Evolutionary conservation across 2,329 filamentous ascomycete species (phyloP).

Genomic region (Talaromyces sp.): DNA sequence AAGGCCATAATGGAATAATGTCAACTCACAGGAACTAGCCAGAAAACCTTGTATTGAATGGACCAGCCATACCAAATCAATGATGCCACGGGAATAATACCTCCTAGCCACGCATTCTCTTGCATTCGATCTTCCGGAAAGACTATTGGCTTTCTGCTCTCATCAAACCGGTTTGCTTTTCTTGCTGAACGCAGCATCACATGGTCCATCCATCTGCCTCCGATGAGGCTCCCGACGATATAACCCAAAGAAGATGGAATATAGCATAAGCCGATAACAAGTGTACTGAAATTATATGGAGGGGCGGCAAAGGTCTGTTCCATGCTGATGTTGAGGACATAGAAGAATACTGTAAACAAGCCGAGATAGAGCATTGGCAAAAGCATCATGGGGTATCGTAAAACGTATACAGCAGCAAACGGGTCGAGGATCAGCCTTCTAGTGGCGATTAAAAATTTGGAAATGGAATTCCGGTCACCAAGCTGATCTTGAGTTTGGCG

Average conservation of each 20-base stretch:
- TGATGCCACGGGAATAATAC: background rate
- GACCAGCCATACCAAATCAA: conserved; percentile 10
- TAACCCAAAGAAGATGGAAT: conserved; percentile 10
- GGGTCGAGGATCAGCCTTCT: conserved; percentile 5
- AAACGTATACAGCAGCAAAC: background rate
- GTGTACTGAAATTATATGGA: conserved; percentile 7
- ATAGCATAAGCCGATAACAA: conserved; percentile 6
- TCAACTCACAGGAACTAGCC: conserved; percentile 7
- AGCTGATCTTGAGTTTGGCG: background rate
- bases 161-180: conserved; percentile 5
- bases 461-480: background rate
- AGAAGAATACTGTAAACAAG: conserved; percentile 5
- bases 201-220: conserved; percentile 9
- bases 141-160: background rate
- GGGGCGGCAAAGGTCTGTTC: conserved; percentile 3
- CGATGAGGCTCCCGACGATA: conserved; percentile 7
- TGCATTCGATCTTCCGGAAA: conserved; percentile 8
- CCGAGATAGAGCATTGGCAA: conserved; percentile 7
- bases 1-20: background rate
- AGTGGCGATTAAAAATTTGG: background rate
- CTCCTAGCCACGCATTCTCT: conserved; percentile 2
- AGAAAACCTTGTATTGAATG: conserved; percentile 4
- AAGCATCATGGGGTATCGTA: conserved; percentile 4
- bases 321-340: conserved; percentile 10
- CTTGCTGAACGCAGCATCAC: conserved; percentile 8